A percentile compares a stretch with the other conserved stretches of the same genome.
phyloP scores from a whole-genome alignment of 352 stramenopile species.

The Globisporangium radiosum region DNA sequence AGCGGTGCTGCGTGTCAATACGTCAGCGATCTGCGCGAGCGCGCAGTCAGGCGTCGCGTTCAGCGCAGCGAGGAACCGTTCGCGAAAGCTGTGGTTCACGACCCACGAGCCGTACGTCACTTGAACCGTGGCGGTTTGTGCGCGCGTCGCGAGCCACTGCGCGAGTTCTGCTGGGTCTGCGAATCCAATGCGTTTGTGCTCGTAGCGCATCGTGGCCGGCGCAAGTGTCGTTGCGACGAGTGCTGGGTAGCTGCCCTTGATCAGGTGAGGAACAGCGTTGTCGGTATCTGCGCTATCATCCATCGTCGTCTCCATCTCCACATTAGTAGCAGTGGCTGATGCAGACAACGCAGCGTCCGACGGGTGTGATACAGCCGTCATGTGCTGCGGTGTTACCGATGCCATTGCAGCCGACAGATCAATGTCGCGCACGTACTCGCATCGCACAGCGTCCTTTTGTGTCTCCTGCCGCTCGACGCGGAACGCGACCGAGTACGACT shows the following conservation, averaged over 20 bases:
- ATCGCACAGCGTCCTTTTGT: conserved; percentile 6
- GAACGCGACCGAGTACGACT: conserved; percentile 14
- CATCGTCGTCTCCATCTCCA: no score
- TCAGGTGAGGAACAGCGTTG: conserved; percentile 15
- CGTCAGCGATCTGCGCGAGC: conserved; percentile 17
- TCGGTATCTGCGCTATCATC: background rate
- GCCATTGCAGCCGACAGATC: background rate
- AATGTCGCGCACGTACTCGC: conserved; percentile 4
- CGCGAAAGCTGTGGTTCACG: background rate
- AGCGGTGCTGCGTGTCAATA: conserved; percentile 17
- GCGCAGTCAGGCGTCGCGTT: conserved; percentile 17
- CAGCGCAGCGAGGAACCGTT: conserved; percentile 16
- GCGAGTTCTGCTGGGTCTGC: background rate
- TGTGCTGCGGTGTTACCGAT: background rate
- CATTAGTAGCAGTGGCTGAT: no score
- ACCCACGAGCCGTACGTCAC: conserved; percentile 3
- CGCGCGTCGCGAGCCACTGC: conserved; percentile 10
- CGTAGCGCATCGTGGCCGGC: conserved; percentile 20
- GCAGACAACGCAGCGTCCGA: no score
- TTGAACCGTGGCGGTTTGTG: conserved; percentile 15
- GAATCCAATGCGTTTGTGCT: background rate
- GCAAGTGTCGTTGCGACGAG: conserved; percentile 17
- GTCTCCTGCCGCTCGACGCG: conserved; percentile 9
- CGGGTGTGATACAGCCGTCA: no score
- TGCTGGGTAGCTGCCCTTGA: conserved; percentile 31